These are phyloP conservation scores for Gnomoniopsis smithogilvyi DNA, from an alignment of 2,329 filamentous ascomycete species.

Conservation along the genomic window DNA sequence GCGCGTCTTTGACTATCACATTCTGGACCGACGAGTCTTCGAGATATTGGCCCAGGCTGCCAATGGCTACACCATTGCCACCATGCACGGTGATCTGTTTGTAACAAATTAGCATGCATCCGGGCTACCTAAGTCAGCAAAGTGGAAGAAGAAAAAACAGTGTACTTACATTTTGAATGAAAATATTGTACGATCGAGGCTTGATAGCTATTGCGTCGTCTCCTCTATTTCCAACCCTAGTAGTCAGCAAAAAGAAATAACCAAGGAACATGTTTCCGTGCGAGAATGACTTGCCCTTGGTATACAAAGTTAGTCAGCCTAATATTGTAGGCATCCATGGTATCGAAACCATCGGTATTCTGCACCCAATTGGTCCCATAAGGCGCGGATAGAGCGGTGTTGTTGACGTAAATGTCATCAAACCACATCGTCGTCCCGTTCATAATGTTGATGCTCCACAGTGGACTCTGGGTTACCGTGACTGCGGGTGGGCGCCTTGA, in stretches of 20 bases:
- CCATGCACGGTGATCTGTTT: conserved; percentile 39
- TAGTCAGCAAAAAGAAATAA: background rate
- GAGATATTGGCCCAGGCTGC: conserved; percentile 52
- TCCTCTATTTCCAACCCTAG: conserved; percentile 26
- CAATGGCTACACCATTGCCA: conserved; percentile 55
- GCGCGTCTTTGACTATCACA: conserved; percentile 43
- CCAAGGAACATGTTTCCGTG: background rate
- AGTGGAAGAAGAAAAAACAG: too few species aligned
- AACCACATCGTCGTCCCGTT: conserved; percentile 52
- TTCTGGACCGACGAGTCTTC: conserved; percentile 51
- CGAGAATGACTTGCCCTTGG: conserved; percentile 34
- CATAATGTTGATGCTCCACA: conserved; percentile 56
- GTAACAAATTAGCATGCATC: background rate
- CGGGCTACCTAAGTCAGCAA: too few species aligned
- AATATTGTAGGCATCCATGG: conserved; percentile 51
- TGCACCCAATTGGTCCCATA: conserved; percentile 54
- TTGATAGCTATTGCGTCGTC: conserved; percentile 58
- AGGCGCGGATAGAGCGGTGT: conserved; percentile 46
- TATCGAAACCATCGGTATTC: conserved; percentile 56
- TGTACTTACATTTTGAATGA: conserved; percentile 37
- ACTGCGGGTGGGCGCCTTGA: conserved; percentile 27
- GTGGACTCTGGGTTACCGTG: conserved; percentile 45
- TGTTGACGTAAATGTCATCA: conserved; percentile 48
- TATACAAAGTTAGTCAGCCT: conserved; percentile 47
- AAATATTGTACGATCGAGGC: conserved; percentile 49